Evolutionary conservation across 176 grass and related monocot species (phyloP), one percentile per base, ranked within the genome.

Genomic region (Elymus sibiricus): DNA sequence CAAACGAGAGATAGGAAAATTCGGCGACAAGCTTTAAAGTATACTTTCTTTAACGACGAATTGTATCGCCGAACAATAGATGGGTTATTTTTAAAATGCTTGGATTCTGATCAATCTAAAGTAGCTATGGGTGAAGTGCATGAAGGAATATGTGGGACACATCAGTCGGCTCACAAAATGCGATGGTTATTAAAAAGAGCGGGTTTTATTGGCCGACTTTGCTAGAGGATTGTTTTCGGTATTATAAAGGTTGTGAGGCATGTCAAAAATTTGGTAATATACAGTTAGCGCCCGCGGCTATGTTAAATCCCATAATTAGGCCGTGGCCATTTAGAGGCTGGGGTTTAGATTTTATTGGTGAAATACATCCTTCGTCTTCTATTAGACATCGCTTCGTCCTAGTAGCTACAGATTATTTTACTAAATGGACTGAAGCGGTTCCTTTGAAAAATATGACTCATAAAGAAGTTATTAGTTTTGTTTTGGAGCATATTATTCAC

Each of bases 101-200:
- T 76, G 26, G 28, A 28, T 76, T 8, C 43, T 31, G 75, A 78
- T 6, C 10, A 78, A 7, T 59, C 75, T n/a, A 78, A 4, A 22
- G 9, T 60, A 37, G 49, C 75, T 24, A 78, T 61, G 59, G 59
- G 59, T 25, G 59, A 61, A 25, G 59, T 61, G 9, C 59, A 61
- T 61, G 59, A 61, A 35, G 28, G 49, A 2, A 77, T 59, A 22
- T 77, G 74, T 3, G 49, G 74, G 1, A 76, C 74, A n/a, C 74
- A 77, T 58, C 49, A 77, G 74, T 37, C 74, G 19, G 74, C 74
- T 22, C 75, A 78, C 3, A 78, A 78, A 12, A 78, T 78, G 75
- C 27, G 34, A 7, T 38, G 75, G 75, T 24, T 79, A 9, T 62
- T 61, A 8, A 78, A 61, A 0, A 39, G 76, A 78, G 32, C 29